Percentiles rank a stretch among this genome's conserved stretches.
Conservation (phyloP, 1,139 yeast species). For the Diutina neorugosa region DNA sequence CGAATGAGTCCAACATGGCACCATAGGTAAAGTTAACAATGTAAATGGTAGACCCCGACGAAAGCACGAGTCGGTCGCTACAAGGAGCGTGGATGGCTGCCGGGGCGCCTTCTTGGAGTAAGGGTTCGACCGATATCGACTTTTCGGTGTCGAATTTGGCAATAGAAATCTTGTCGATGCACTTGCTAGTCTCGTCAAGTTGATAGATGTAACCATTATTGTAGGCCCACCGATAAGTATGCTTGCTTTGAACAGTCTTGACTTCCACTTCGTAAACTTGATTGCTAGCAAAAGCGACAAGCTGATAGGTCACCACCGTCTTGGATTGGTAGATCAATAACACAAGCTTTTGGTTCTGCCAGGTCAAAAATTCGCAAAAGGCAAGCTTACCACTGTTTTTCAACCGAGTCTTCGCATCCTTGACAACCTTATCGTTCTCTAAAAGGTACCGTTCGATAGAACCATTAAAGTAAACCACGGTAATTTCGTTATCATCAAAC, state of each 20-base stretch:
- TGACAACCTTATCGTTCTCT: neutral
- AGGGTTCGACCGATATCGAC: neutral
- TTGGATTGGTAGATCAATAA: neutral
- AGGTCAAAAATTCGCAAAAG: neutral
- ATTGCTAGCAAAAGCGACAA: neutral
- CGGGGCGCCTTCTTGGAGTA: neutral
- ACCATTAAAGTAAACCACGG: neutral
- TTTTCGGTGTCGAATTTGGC: neutral
- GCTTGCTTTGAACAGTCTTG: neutral
- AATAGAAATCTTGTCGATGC: neutral
- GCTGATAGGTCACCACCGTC: neutral
- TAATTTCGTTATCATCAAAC: neutral
- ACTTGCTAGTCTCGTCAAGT: neutral
- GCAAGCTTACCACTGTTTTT: neutral
- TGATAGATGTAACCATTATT: neutral
- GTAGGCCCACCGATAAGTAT: neutral
- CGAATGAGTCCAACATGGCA: slow-evolving; percentile 29
- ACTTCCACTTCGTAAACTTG: slow-evolving; percentile 1
- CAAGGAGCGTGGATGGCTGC: slow-evolving; percentile 15
- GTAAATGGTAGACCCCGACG: slow-evolving; percentile 25
- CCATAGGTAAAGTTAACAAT: slow-evolving; percentile 33
- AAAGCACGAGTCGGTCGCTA: slow-evolving; percentile 32
- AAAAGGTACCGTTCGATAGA: neutral
- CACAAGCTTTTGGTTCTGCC: neutral
- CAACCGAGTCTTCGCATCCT: neutral